Evolutionary conservation across 805 yeast species (phyloP).

Genomic region (Kluyveromyces siamensis): DNA sequence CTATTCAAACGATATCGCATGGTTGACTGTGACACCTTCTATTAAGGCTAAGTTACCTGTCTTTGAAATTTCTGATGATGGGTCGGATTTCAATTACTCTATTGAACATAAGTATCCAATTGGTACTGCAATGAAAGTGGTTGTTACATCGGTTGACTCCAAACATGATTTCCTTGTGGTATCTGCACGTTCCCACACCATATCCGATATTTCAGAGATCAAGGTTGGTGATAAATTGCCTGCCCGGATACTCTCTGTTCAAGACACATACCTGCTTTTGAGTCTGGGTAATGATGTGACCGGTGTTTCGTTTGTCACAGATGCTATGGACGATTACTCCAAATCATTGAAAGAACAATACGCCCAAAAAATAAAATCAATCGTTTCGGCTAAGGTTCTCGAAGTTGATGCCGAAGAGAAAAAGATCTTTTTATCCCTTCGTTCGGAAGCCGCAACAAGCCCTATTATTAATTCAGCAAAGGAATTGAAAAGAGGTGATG

Average conservation of each 20-base stretch:
- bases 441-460: slow-evolving; percentile 43
- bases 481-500: slow-evolving; percentile 59
- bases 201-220: slow-evolving; percentile 38
- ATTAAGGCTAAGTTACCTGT: slow-evolving; percentile 58
- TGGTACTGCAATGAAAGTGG: slow-evolving; percentile 60
- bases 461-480: slow-evolving; percentile 37
- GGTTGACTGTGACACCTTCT: slow-evolving; percentile 63
- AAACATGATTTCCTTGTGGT: slow-evolving; percentile 44
- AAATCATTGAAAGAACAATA: slow-evolving; percentile 41
- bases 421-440: slow-evolving; percentile 55
- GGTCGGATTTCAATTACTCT: slow-evolving; percentile 35
- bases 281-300: slow-evolving; percentile 55
- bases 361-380: slow-evolving; percentile 36
- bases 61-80: slow-evolving; percentile 52
- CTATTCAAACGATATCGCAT: slow-evolving; percentile 46
- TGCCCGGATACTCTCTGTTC: slow-evolving; percentile 51
- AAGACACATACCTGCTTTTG: slow-evolving; percentile 53
- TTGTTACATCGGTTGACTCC: slow-evolving; percentile 43
- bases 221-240: slow-evolving; percentile 48
- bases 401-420: slow-evolving; percentile 31
- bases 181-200: slow-evolving; percentile 38
- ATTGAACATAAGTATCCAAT: slow-evolving; percentile 54
- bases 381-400: slow-evolving; percentile 47
- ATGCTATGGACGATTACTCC: slow-evolving; percentile 64
- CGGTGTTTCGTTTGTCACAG: slow-evolving; percentile 57